Evolutionary conservation across 352 stramenopile genomes (phyloP).

Genomic region (Discostella stelligera): DNA sequence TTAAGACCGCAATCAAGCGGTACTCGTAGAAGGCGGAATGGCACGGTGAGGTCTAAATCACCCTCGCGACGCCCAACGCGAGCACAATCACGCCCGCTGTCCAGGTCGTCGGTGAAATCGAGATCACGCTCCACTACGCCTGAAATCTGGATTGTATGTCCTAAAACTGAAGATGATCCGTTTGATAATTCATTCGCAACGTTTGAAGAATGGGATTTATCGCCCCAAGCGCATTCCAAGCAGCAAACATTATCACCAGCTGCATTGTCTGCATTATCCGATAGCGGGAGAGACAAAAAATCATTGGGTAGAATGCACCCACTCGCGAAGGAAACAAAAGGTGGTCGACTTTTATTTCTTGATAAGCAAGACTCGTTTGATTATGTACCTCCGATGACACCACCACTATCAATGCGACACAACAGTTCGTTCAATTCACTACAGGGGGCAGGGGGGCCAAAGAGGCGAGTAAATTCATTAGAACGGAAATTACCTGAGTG

Average conservation of each 20-base stretch:
- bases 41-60: neutral
- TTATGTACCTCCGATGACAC: slow-evolving; percentile 1
- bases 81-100: neutral
- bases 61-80: neutral
- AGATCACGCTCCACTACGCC: slow-evolving; percentile 8
- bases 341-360: neutral
- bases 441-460: neutral
- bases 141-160: slow-evolving; percentile 31
- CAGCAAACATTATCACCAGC: neutral
- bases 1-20: neutral
- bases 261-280: neutral
- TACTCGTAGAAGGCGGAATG: neutral
- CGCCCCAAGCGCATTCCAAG: neutral
- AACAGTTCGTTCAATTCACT: slow-evolving; percentile 2
- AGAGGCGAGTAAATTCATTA: slow-evolving; percentile 7
- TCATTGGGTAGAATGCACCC: neutral
- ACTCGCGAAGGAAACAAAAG: neutral
- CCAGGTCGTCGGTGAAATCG: neutral
- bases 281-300: neutral
- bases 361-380: neutral
- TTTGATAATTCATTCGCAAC: slow-evolving; percentile 34
- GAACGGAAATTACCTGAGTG: slow-evolving; percentile 9
- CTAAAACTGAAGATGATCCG: slow-evolving; percentile 27
- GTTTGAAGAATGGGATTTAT: slow-evolving; percentile 35
- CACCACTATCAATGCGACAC: neutral